Evolutionary conservation across 148 eudicot species (phyloP).

Genomic region (Salicornia ramosissima): DNA sequence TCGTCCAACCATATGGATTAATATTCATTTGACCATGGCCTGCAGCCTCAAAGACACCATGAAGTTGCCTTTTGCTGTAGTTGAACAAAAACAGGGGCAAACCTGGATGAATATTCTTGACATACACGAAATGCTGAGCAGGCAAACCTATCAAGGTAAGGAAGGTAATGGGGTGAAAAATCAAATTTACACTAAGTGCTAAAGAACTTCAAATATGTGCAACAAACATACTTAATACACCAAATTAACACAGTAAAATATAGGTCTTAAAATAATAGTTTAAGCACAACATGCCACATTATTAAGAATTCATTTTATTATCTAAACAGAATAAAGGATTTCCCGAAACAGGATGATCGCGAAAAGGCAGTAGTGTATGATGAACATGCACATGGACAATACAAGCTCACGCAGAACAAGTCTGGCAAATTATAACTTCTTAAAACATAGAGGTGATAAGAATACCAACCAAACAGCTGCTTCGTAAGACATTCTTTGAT

Average conservation of each 20-base stretch:
- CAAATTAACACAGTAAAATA: background rate
- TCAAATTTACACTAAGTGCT: background rate
- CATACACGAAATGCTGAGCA: conserved; percentile 46
- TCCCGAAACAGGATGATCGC: background rate
- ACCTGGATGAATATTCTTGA: conserved; percentile 64
- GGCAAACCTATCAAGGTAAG: conserved; percentile 57
- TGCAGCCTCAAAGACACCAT: conserved; percentile 82
- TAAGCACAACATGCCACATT: background rate
- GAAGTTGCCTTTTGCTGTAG: conserved; percentile 56
- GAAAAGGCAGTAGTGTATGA: background rate
- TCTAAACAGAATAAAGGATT: background rate
- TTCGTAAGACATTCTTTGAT: conserved; percentile 61
- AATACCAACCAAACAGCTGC: conserved; percentile 73
- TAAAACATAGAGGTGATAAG: background rate
- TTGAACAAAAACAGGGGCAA: conserved; percentile 73
- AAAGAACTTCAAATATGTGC: background rate
- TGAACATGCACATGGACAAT: background rate
- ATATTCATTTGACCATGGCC: conserved; percentile 64
- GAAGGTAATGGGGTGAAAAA: conserved; percentile 4
- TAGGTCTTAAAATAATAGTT: background rate
- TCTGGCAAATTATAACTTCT: background rate
- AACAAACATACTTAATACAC: background rate
- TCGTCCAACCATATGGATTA: conserved; percentile 73
- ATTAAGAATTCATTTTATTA: background rate
- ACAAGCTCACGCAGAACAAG: background rate